Base-by-base conservation (phyloP, 305 asterid species). In the Lippia alba region DNA sequence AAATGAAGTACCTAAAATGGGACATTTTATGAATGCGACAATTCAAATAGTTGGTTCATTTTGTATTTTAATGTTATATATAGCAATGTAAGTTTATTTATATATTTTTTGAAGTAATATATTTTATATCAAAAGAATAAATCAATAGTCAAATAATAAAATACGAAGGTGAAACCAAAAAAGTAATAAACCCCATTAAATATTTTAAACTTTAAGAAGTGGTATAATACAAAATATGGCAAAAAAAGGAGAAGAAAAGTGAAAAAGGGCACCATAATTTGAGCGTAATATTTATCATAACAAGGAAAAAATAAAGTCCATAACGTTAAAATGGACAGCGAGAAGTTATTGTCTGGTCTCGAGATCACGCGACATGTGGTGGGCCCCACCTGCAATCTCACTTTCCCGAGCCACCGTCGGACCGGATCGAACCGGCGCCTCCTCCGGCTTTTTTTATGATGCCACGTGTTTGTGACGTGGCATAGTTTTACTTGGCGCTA, bases 401-500 rank as follows among this genome's bases (percentile, higher is more conserved):
- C 72, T 62, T 74, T 79, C 33, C 75, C 76, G 69, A 70, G 76
- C 75, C 65, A 53, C 83, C 51, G 57, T 41, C 61, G 12, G 56
- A n/a, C 74, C 78, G 76, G 70, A 17, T 56, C 56, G 45, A 7
- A 24, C 79, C 73, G 12, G 72, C 70, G 62, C 75, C 69, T 5
- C 57, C 44, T 8, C 62, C 45, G 70, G 34, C 41, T 67, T 17
- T 5, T 20, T 50, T 59, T 9, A 49, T 33, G 2, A 9, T 1
- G 71, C 75, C 84, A 78, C 77, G 82, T 76, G 83, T 61, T 12
- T n/a, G 5, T 67, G 62, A 71, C 45, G 54, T 75, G 64, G 76
- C 66, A 14, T 9, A 3, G 1, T 44, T 11, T 24, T 24, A 3
- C 3, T 24, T 24, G 3, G 30, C 2, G 30, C 2, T 24, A 24